A percentile compares a stretch with the other conserved stretches of the same genome.
Evolutionary conservation across 2,329 filamentous ascomycete species (phyloP).

Genomic region (Talaromyces islandicus): DNA sequence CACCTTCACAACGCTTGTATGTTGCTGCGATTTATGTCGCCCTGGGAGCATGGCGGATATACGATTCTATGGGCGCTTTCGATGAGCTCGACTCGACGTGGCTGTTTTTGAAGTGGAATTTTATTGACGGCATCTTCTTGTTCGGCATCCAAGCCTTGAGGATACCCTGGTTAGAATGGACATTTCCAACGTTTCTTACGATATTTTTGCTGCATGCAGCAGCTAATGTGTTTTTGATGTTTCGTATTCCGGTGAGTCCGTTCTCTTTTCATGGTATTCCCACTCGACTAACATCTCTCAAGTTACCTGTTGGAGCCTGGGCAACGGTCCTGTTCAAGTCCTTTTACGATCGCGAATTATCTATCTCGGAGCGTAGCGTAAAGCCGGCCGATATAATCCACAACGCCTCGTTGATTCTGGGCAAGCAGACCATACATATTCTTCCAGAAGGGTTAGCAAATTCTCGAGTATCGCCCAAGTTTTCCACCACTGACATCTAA

Average conservation of each 20-base stretch:
- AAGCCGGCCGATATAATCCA: slow-evolving; percentile 82
- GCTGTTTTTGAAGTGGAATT: slow-evolving; percentile 89
- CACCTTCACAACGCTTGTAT: slow-evolving; percentile 85
- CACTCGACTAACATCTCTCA: not conserved
- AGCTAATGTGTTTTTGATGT: slow-evolving; percentile 84
- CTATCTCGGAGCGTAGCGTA: slow-evolving; percentile 88
- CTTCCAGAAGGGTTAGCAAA: slow-evolving; percentile 75
- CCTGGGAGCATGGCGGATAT: slow-evolving; percentile 76
- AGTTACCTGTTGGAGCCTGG: slow-evolving; percentile 70
- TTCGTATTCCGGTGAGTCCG: slow-evolving; percentile 66
- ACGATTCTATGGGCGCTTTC: slow-evolving; percentile 75
- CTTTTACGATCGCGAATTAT: slow-evolving; percentile 86
- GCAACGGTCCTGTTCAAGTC: slow-evolving; percentile 68
- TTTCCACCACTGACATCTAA: slow-evolving; percentile 20
- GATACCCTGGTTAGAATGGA: slow-evolving; percentile 96
- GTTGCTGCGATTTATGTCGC: slow-evolving; percentile 71
- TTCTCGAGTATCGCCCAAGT: not conserved
- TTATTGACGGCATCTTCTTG: slow-evolving; percentile 78
- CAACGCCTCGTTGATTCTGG: slow-evolving; percentile 88
- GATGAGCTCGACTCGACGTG: slow-evolving; percentile 82
- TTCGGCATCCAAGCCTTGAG: slow-evolving; percentile 80
- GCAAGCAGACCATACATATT: slow-evolving; percentile 96
- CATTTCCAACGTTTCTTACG: slow-evolving; percentile 63
- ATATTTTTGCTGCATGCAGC: slow-evolving; percentile 67
- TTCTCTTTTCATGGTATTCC: slow-evolving; percentile 4